Evolutionary conservation across 2,329 filamentous ascomycete species (phyloP).

Genomic region (Conoideocrella luteorostrata): DNA sequence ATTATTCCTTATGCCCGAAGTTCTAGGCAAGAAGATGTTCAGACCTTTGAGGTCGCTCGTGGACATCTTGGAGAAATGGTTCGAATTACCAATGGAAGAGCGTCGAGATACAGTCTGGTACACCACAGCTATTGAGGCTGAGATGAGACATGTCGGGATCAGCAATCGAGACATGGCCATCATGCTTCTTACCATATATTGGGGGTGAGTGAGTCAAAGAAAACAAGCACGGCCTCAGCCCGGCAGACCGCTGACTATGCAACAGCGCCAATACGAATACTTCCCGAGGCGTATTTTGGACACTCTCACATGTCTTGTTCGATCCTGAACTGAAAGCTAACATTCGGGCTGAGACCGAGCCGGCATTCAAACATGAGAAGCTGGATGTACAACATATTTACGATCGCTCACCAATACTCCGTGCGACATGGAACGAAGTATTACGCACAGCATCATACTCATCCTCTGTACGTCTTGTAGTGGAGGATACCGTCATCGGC

Average conservation of each 20-base stretch:
- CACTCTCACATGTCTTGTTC: constrained; percentile 17
- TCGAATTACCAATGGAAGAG: too few species aligned
- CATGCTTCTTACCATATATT: background rate
- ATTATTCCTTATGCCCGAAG: too few species aligned
- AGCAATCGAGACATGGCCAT: too few species aligned
- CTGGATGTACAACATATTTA: constrained; percentile 21
- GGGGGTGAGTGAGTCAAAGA: background rate
- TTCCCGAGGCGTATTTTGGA: constrained; percentile 21
- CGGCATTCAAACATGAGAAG: constrained; percentile 15
- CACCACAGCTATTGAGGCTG: too few species aligned
- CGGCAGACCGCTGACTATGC: too few species aligned
- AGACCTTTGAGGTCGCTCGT: too few species aligned
- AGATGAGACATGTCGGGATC: too few species aligned
- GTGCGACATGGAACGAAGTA: constrained; percentile 21
- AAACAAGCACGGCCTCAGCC: background rate
- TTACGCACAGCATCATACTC: constrained; percentile 16
- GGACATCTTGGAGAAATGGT: too few species aligned
- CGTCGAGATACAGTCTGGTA: too few species aligned
- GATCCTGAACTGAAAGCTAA: constrained; percentile 12
- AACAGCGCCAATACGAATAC: constrained; percentile 24
- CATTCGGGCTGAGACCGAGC: constrained; percentile 16
- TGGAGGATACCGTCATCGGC: constrained; percentile 17
- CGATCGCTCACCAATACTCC: constrained; percentile 20
- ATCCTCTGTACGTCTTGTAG: constrained; percentile 19
- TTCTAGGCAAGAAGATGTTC: too few species aligned